Conservation (phyloP, 495 filamentous ascomycete species). For the Thermothielavioides terrestris region DNA sequence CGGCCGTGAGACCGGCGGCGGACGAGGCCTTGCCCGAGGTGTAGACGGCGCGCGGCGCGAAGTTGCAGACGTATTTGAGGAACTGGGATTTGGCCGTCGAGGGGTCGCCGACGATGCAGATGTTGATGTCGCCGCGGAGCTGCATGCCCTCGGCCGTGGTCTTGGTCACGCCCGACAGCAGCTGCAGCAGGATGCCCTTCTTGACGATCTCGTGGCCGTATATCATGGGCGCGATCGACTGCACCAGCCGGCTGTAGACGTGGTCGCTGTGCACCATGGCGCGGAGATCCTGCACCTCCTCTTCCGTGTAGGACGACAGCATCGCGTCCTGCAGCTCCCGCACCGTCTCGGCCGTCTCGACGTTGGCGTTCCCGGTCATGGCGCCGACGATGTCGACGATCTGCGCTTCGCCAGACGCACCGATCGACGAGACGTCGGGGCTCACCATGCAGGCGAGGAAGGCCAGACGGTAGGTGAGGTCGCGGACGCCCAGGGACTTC, state of each 20-base stretch:
- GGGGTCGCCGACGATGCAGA: constrained; percentile 96
- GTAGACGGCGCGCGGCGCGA: constrained; percentile 93
- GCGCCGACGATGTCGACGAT: constrained; percentile 67
- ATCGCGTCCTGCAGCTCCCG: constrained; percentile 85
- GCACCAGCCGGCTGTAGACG: constrained; percentile 87
- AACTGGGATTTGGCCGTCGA: constrained; percentile 99
- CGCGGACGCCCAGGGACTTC: constrained; percentile 86
- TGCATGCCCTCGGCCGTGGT: constrained; percentile 85
- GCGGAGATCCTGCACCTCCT: constrained; percentile 86
- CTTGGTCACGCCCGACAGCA: constrained; percentile 90
- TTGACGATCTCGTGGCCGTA: constrained; percentile 97
- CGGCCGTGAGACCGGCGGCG: constrained; percentile 92
- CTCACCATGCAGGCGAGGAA: constrained; percentile 97
- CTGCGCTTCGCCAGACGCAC: constrained; percentile 37
- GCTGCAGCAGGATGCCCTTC: constrained; percentile 87
- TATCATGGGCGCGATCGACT: constrained; percentile 93
- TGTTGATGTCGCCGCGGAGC: constrained; percentile 93
- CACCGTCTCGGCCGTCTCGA: constrained; percentile 57
- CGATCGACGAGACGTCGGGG: constrained; percentile 72
- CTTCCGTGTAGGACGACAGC: constrained; percentile 67
- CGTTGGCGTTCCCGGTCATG: constrained; percentile 56
- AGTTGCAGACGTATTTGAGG: constrained; percentile 93
- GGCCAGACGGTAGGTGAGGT: constrained; percentile 93
- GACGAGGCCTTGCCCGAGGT: constrained; percentile 98
- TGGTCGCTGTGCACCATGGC: constrained; percentile 90